phyloP scores from a whole-genome alignment of 139 green algal genomes.

The Chlorella sp. region DNA sequence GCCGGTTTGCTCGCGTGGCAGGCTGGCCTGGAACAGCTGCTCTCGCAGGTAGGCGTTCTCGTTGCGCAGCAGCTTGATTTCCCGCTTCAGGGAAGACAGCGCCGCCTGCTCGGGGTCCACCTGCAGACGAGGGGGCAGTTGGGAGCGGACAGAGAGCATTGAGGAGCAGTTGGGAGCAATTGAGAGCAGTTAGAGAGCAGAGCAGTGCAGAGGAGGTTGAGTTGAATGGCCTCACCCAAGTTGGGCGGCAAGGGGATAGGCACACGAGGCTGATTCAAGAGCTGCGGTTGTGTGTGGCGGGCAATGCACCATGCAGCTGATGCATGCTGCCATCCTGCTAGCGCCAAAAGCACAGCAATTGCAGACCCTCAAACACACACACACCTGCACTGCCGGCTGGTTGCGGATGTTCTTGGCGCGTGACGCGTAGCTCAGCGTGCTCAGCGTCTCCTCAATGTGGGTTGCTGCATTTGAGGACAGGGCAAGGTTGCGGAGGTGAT shows the following conservation, averaged over 20 bases:
- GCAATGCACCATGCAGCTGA: not conserved
- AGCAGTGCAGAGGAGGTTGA: not conserved
- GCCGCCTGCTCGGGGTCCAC: conserved; percentile 59
- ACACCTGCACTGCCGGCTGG: conserved; percentile 68
- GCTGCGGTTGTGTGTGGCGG: not conserved
- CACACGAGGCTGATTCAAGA: not conserved
- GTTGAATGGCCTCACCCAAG: too few species aligned
- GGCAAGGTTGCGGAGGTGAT: not conserved
- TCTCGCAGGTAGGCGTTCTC: conserved; percentile 62
- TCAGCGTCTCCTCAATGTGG: conserved; percentile 83
- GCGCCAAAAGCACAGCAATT: not conserved
- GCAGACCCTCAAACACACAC: not conserved
- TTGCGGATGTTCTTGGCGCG: conserved; percentile 91
- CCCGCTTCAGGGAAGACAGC: conserved; percentile 68
- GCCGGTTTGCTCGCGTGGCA: not conserved
- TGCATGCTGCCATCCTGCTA: not conserved
- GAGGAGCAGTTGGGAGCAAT: too few species aligned
- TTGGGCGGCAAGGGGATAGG: too few species aligned
- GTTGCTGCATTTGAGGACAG: not conserved
- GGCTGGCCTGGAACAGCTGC: conserved; percentile 50
- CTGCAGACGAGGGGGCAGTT: too few species aligned
- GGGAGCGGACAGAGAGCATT: too few species aligned
- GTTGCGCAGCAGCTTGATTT: conserved; percentile 79
- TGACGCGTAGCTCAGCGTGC: conserved; percentile 88
- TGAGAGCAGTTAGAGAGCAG: too few species aligned